Evolutionary conservation across 129 eudicot species (phyloP), one percentile per base, ranked within the genome.

Genomic region (Tanacetum coccineum): DNA sequence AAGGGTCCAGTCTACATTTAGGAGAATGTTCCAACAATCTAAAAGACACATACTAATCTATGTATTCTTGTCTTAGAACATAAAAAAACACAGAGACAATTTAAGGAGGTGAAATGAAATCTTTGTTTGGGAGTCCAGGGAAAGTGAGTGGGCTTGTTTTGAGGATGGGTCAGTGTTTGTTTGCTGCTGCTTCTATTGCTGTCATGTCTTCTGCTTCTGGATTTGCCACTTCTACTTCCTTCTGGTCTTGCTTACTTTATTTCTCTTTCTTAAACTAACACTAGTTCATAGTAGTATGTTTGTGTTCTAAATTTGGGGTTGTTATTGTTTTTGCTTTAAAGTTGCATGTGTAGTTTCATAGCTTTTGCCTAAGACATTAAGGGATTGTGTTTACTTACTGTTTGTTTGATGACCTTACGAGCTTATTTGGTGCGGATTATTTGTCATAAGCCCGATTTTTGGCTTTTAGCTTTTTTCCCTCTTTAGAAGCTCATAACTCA

Each of bases 121-220:
- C 68, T 20, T 39, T 84, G 70, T 81, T 84, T 55, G 95, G 95
- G 58, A 77, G 87, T 66, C 91, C 91, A 5, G 91, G 95, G 42
- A 82, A 72, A 54, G 46, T 59, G 21, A 87, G 88, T 68, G 91
- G 95, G 67, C 62, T 84, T 21, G 30, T 72, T 1, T 72, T 87
- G 76, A 77, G 95, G 59, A 22, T 72, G 60, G 80, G 76, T 4
- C 91, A 84, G 86, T 84, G 88, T 72, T 63, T 85, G 14, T 84
- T 75, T 77, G 88, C 91, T 48, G 84, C 88, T 59, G 79, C 84
- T 80, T 84, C 91, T 68, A 76, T 87, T 75, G 80, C 74, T 54
- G 66, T 82, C 22, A 87, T 87, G 95, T 81, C 87, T 44, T 64
- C 84, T 75, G 82, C 95, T 82, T 71, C 85, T 75, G 95, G 95